phyloP scores from a whole-genome alignment of 495 filamentous ascomycete genomes.

The Penicillium herquei region DNA sequence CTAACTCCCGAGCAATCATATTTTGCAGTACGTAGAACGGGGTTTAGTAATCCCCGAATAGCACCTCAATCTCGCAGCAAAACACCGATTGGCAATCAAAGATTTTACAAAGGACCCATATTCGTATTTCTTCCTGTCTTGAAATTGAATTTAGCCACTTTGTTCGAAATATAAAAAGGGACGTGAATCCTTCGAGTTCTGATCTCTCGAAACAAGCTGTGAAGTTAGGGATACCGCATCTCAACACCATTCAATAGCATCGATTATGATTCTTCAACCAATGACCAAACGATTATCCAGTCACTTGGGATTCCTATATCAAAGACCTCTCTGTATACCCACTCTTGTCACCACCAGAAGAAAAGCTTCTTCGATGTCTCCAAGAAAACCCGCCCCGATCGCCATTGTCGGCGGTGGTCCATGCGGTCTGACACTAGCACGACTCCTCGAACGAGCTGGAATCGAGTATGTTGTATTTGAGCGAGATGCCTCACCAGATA shows the following conservation, averaged over 20 bases:
- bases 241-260: no score
- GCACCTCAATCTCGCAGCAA: not conserved
- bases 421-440: conserved; percentile 52
- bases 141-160: not conserved
- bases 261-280: no score
- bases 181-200: no score
- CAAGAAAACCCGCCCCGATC: conserved; percentile 25
- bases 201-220: no score
- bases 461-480: conserved; percentile 50
- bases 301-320: not conserved
- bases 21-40: not conserved
- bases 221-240: no score
- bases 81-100: not conserved
- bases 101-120: not conserved
- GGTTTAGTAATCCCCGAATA: not conserved
- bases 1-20: not conserved
- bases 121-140: not conserved
- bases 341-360: not conserved
- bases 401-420: conserved; percentile 61
- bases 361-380: not conserved
- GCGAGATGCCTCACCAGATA: conserved; percentile 40
- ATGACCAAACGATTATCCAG: no score
- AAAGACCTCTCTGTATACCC: not conserved
- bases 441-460: conserved; percentile 43
- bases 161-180: no score